These are phyloP conservation scores for Aspergillus aculeatus DNA, from an alignment of 2,329 filamentous ascomycete species.

Conservation along the genomic window DNA sequence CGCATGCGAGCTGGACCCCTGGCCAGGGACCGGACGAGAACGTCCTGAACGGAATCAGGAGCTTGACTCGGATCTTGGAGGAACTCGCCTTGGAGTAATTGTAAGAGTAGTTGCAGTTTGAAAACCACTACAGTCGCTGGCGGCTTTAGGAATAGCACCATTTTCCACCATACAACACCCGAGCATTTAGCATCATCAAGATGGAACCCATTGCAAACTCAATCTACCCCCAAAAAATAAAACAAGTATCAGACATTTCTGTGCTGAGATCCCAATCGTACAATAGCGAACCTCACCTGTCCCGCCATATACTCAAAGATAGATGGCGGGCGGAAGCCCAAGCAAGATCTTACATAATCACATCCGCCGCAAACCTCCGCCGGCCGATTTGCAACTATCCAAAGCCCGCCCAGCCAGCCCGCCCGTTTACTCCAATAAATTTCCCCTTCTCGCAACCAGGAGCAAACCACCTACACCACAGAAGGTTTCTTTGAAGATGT, in stretches of 20 bases:
- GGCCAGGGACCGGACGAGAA: constrained; percentile 87
- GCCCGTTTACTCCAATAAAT: no score
- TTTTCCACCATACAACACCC: background rate
- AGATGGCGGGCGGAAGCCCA: no score
- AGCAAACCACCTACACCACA: constrained; percentile 19
- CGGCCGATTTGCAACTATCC: constrained; percentile 1
- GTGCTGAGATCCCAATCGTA: no score
- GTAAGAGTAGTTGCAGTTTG: constrained; percentile 4
- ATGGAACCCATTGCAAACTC: background rate
- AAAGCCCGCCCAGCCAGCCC: constrained; percentile 5
- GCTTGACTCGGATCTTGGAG: constrained; percentile 68
- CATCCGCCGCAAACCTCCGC: background rate
- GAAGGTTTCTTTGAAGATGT: constrained; percentile 52
- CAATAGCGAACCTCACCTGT: no score
- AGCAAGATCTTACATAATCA: constrained; percentile 10
- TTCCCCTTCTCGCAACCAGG: constrained; percentile 9
- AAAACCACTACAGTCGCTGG: constrained; percentile 26
- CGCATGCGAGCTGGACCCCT: constrained; percentile 81
- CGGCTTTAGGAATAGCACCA: constrained; percentile 16
- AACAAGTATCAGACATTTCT: no score
- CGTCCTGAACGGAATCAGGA: constrained; percentile 69
- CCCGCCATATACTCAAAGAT: no score
- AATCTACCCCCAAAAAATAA: no score
- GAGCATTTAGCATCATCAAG: background rate
- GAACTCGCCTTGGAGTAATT: constrained; percentile 51